These are phyloP conservation scores for Luzula sylvatica DNA, from an alignment of 176 grass and related monocot species.

Conservation along the genomic window DNA sequence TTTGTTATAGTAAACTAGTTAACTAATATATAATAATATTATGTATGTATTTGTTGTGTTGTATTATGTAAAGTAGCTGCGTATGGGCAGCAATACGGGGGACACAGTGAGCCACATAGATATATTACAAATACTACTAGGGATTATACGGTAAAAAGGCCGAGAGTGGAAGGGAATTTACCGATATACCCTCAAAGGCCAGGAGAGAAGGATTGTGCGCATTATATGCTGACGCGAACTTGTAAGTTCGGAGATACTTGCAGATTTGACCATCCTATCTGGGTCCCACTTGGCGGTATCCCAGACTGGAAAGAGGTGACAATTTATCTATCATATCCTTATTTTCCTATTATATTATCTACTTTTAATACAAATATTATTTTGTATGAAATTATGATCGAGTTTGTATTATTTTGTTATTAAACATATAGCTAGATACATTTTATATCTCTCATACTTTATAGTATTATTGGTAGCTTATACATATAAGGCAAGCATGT, in stretches of 20 bases:
- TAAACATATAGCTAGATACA: background rate
- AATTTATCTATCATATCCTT: too few relatives aligned
- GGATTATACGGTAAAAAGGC: constrained; percentile 61
- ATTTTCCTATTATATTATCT: constrained; percentile 27
- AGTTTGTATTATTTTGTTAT: constrained; percentile 6
- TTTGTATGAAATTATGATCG: constrained; percentile 20
- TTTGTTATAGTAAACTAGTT: constrained; percentile 36
- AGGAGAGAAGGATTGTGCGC: constrained; percentile 71
- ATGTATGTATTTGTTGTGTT: constrained; percentile 60
- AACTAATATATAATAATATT: constrained; percentile 19
- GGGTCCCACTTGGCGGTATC: constrained; percentile 81
- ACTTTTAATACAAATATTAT: constrained; percentile 8
- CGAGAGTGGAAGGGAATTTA: constrained; percentile 70
- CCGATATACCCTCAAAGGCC: constrained; percentile 75
- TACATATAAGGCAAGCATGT: too few relatives aligned
- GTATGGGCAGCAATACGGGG: constrained; percentile 71
- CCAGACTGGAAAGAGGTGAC: constrained; percentile 99
- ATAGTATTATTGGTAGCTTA: background rate
- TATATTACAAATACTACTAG: constrained; percentile 69
- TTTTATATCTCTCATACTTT: background rate
- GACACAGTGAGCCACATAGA: constrained; percentile 63
- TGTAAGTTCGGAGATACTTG: constrained; percentile 78
- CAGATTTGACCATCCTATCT: constrained; percentile 94
- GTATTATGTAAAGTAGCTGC: constrained; percentile 83
- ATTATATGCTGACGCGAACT: constrained; percentile 92